phyloP scores from a whole-genome alignment of 2,329 filamentous ascomycete genomes.

The Tympanopsis confertula region DNA sequence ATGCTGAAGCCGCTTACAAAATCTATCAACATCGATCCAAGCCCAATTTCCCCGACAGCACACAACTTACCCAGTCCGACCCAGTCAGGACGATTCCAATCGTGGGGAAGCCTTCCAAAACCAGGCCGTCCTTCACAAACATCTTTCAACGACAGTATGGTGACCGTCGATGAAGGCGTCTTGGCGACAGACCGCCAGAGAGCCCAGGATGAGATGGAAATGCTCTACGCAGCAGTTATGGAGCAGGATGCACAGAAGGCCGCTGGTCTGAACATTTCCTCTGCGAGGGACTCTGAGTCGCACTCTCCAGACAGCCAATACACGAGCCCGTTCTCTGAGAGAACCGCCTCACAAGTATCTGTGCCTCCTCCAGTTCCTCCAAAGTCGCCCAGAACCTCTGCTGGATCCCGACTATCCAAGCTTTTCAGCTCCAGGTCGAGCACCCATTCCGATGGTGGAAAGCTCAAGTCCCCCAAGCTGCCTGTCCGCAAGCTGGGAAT shows the following conservation, averaged over 20 bases:
- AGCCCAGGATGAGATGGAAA: neutral
- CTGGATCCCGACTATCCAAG: neutral
- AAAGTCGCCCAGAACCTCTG: neutral
- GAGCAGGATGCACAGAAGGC: neutral
- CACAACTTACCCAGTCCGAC: neutral
- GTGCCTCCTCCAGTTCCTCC: neutral
- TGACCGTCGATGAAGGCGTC: neutral
- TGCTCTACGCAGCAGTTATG: constrained; percentile 1
- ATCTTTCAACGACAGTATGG: neutral
- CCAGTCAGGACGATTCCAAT: neutral
- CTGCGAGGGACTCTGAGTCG: neutral
- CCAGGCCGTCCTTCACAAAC: neutral
- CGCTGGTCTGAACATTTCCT: neutral
- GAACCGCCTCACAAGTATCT: neutral
- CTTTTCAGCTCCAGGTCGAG: neutral
- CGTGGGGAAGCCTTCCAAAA: neutral
- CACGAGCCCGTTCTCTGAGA: neutral
- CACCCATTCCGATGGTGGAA: neutral
- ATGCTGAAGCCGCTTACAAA: neutral
- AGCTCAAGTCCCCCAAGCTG: neutral
- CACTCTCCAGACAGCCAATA: neutral
- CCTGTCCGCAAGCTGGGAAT: neutral
- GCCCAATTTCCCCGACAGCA: neutral
- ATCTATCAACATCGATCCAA: neutral
- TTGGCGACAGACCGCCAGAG: neutral